phyloP scores from a whole-genome alignment of 768 basidiomycete species.

The Auriscalpium microsporum region DNA sequence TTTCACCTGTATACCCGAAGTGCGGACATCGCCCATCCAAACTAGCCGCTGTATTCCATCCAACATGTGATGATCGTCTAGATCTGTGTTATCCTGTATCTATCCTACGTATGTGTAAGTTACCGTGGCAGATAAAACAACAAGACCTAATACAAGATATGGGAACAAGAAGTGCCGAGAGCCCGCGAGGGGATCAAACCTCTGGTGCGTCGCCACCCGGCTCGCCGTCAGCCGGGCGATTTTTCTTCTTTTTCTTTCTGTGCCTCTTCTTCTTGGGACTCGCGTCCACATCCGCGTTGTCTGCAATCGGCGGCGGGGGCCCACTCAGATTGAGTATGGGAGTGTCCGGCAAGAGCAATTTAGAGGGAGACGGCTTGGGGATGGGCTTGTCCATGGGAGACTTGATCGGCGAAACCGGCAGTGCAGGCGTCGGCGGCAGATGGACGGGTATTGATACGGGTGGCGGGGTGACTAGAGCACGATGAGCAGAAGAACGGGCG shows the following conservation, averaged over 20 bases:
- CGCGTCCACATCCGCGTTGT: neutral
- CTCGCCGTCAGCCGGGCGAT: neutral
- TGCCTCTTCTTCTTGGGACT: conserved; percentile 6
- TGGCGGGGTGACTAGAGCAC: too few relatives aligned
- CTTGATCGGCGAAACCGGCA: too few relatives aligned
- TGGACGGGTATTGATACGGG: too few relatives aligned
- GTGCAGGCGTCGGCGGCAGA: too few relatives aligned
- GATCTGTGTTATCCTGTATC: conserved; percentile 1
- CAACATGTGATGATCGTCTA: conserved; percentile 1
- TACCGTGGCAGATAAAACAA: too few relatives aligned
- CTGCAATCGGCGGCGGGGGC: neutral
- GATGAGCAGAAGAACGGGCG: too few relatives aligned
- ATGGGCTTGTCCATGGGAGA: too few relatives aligned
- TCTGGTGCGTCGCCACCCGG: neutral
- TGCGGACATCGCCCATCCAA: too few relatives aligned
- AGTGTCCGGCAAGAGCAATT: neutral
- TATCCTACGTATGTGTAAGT: neutral
- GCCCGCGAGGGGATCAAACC: neutral
- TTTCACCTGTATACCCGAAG: too few relatives aligned
- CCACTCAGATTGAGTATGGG: conserved; percentile 10
- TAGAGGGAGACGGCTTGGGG: neutral
- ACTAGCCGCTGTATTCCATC: neutral
- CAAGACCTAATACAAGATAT: too few relatives aligned
- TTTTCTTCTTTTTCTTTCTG: conserved; percentile 11
- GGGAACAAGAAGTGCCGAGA: too few relatives aligned